Evolutionary conservation across 768 basidiomycete species (phyloP).

Genomic region (Ephemerocybe angulata): DNA sequence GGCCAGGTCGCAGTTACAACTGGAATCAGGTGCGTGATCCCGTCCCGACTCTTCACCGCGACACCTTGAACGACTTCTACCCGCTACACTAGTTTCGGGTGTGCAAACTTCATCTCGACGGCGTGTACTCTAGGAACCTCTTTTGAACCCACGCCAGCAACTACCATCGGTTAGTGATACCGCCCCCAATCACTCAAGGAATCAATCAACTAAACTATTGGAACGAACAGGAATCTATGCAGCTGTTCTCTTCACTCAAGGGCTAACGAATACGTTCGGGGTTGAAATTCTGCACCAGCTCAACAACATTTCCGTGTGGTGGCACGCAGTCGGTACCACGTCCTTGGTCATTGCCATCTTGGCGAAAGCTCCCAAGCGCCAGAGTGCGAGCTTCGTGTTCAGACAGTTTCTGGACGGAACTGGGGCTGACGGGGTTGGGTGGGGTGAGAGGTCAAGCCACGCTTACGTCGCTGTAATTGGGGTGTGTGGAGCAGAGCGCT

Average conservation of each 20-base stretch:
- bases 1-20: slow-evolving; percentile 78
- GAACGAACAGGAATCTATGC: slow-evolving; percentile 49
- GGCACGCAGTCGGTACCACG: slow-evolving; percentile 71
- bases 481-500: slow-evolving; percentile 22
- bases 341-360: slow-evolving; percentile 65
- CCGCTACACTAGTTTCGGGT: slow-evolving; percentile 51
- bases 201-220: not conserved
- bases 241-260: slow-evolving; percentile 64
- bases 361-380: slow-evolving; percentile 67
- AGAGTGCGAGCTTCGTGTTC: slow-evolving; percentile 69
- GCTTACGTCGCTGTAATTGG: slow-evolving; percentile 72
- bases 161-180: slow-evolving; percentile 50
- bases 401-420: slow-evolving; percentile 67
- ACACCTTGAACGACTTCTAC: too few relatives aligned
- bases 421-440: slow-evolving; percentile 47
- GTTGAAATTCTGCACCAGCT: slow-evolving; percentile 60
- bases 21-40: slow-evolving; percentile 59
- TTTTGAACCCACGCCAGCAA: slow-evolving; percentile 56
- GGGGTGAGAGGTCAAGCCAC: slow-evolving; percentile 63
- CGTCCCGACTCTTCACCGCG: too few relatives aligned
- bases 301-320: slow-evolving; percentile 71
- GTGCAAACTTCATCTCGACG: slow-evolving; percentile 67
- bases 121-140: slow-evolving; percentile 53
- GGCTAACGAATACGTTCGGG: slow-evolving; percentile 73
- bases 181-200: not conserved